Evolutionary conservation across 73 alveolate species (phyloP).

Genomic region (Paramecium octaurelia): DNA sequence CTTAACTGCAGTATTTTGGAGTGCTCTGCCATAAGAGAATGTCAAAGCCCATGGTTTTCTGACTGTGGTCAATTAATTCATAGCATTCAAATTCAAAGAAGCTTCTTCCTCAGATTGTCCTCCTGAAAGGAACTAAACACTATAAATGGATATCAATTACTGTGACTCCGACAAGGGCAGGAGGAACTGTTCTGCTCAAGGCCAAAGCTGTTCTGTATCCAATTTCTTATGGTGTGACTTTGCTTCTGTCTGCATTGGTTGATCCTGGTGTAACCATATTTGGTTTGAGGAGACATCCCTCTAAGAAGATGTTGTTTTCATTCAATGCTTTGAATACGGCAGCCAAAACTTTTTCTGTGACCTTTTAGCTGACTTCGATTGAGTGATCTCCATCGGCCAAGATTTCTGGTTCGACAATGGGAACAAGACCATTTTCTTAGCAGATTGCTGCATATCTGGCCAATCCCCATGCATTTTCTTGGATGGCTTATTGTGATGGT

Average conservation of each 20-base stretch:
- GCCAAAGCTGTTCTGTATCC: conserved; percentile 91
- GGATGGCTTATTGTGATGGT: conserved; percentile 88
- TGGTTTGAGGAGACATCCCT: conserved; percentile 96
- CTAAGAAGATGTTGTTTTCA: conserved; percentile 87
- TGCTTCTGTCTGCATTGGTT: conserved; percentile 75
- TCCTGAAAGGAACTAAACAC: conserved; percentile 82
- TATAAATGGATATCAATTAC: background rate
- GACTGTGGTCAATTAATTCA: conserved; percentile 80
- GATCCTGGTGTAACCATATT: conserved; percentile 98
- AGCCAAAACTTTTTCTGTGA: conserved; percentile 91
- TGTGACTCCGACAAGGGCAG: conserved; percentile 93
- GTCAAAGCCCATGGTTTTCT: conserved; percentile 92
- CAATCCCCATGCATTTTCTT: conserved; percentile 94
- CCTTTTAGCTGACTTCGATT: conserved; percentile 88
- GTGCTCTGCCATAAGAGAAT: conserved; percentile 98
- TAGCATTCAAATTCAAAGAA: conserved; percentile 89
- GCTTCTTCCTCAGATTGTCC: conserved; percentile 97
- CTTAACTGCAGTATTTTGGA: conserved; percentile 88
- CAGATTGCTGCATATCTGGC: conserved; percentile 99
- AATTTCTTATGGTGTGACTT: conserved; percentile 80
- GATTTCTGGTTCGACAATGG: conserved; percentile 99
- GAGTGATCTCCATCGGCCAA: conserved; percentile 94
- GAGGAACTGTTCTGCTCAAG: conserved; percentile 90
- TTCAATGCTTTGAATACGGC: conserved; percentile 85
- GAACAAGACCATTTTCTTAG: conserved; percentile 97